Evolutionary conservation across 179 eudicot species (phyloP).

Genomic region (Carnegiea gigantea): DNA sequence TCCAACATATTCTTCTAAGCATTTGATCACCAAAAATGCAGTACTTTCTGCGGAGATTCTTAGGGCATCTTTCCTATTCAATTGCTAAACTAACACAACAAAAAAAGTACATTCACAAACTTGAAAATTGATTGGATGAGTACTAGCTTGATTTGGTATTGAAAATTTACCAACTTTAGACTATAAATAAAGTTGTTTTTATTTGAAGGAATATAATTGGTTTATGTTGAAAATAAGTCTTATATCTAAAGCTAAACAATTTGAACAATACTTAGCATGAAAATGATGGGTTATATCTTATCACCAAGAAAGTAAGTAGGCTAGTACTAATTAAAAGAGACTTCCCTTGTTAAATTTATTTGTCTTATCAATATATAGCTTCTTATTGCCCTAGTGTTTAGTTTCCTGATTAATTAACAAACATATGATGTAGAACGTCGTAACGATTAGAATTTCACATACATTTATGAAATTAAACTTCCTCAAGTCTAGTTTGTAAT

Average conservation of each 20-base stretch:
- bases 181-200: conserved; percentile 6
- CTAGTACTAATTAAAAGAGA: background rate
- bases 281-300: conserved; percentile 17
- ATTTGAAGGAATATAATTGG: conserved; percentile 19
- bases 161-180: conserved; percentile 19
- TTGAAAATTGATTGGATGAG: background rate
- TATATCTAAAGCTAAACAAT: conserved; percentile 15
- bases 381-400: background rate
- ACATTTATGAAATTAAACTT: background rate
- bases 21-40: background rate
- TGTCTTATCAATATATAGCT: background rate
- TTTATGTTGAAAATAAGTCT: conserved; percentile 7
- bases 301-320: conserved; percentile 4
- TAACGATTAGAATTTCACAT: background rate
- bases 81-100: background rate
- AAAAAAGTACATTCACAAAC: too few relatives aligned
- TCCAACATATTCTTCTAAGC: background rate
- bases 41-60: background rate
- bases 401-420: too few relatives aligned
- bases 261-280: conserved; percentile 12
- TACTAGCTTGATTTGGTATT: conserved; percentile 1
- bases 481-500: background rate
- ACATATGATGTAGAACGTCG: too few relatives aligned
- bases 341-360: background rate
- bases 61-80: background rate